A percentile compares a stretch with the other conserved stretches of the same genome.
These are phyloP conservation scores for Phytophthora chlamydospora DNA, from an alignment of 352 stramenopile species.

Conservation along the genomic window DNA sequence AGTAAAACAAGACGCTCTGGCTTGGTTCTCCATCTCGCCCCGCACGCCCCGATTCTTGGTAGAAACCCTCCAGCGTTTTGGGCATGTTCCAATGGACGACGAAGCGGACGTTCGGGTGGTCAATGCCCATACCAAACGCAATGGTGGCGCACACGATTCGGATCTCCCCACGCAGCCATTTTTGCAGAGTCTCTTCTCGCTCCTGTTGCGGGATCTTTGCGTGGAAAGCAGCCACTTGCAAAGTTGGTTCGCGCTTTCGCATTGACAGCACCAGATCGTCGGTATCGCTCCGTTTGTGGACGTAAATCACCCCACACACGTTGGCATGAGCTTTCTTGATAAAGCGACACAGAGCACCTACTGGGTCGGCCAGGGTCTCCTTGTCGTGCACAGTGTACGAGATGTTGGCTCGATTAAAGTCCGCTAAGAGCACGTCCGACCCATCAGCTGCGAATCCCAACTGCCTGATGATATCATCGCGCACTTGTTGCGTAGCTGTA, in stretches of 20 bases:
- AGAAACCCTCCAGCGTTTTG: slow-evolving; percentile 96
- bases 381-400: slow-evolving; percentile 62
- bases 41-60: slow-evolving; percentile 95
- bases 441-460: slow-evolving; percentile 40
- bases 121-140: slow-evolving; percentile 94
- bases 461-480: slow-evolving; percentile 62
- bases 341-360: slow-evolving; percentile 44
- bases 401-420: slow-evolving; percentile 72
- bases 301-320: slow-evolving; percentile 54
- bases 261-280: slow-evolving; percentile 48
- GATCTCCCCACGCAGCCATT: slow-evolving; percentile 54
- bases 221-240: slow-evolving; percentile 55
- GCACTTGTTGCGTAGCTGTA: slow-evolving; percentile 77
- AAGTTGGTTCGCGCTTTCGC: slow-evolving; percentile 24
- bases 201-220: slow-evolving; percentile 51
- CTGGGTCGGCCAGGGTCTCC: slow-evolving; percentile 49
- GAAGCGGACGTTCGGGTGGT: slow-evolving; percentile 91
- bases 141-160: slow-evolving; percentile 93
- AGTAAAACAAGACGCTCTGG: slow-evolving; percentile 89
- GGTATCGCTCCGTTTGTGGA: slow-evolving; percentile 63
- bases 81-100: slow-evolving; percentile 90
- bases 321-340: slow-evolving; percentile 44
- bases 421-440: slow-evolving; percentile 47
- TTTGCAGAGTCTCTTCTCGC: slow-evolving; percentile 46
- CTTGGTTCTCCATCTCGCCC: slow-evolving; percentile 92